Conservation (phyloP, 208 protist genomes). For the Leishmania mexicana region DNA sequence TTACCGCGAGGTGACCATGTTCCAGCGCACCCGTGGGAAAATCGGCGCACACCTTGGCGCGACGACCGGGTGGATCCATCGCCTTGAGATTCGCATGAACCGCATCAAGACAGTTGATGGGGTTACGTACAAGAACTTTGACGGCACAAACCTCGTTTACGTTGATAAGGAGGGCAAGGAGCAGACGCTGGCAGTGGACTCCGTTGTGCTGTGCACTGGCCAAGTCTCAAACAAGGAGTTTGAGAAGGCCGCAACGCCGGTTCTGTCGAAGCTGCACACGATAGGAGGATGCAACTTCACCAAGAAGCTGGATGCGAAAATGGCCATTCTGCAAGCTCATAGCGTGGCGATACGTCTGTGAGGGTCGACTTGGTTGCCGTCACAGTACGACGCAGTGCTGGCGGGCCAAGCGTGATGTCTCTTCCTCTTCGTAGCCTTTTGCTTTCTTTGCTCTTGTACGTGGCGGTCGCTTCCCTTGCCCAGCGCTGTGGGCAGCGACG, state of each 20-base stretch:
- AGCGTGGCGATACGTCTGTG: slow-evolving; percentile 47
- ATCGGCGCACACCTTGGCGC: slow-evolving; percentile 73
- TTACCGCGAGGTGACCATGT: slow-evolving; percentile 53
- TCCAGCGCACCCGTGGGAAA: slow-evolving; percentile 87
- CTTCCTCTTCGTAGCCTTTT: slow-evolving; percentile 1
- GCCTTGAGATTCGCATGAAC: slow-evolving; percentile 78
- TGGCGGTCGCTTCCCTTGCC: no score
- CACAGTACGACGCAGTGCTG: neutral
- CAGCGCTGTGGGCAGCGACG: neutral
- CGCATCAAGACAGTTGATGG: slow-evolving; percentile 75
- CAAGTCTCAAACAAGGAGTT: slow-evolving; percentile 73
- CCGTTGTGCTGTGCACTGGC: slow-evolving; percentile 89
- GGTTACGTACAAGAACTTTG: slow-evolving; percentile 80
- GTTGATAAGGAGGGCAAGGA: slow-evolving; percentile 38
- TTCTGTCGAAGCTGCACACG: slow-evolving; percentile 32
- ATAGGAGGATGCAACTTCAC: slow-evolving; percentile 77
- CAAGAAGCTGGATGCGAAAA: slow-evolving; percentile 73
- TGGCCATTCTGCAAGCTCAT: slow-evolving; percentile 79
- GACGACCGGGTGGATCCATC: slow-evolving; percentile 93
- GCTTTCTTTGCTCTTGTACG: slow-evolving; percentile 12
- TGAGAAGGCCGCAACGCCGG: slow-evolving; percentile 18
- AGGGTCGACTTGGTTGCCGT: neutral
- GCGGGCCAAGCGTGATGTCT: neutral
- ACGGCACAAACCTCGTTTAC: slow-evolving; percentile 73
- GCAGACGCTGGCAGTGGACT: slow-evolving; percentile 63